These are phyloP conservation scores for Pseudonitzschia delicatissima DNA, from an alignment of 108 stramenopile genomes.

Conservation along the genomic window DNA sequence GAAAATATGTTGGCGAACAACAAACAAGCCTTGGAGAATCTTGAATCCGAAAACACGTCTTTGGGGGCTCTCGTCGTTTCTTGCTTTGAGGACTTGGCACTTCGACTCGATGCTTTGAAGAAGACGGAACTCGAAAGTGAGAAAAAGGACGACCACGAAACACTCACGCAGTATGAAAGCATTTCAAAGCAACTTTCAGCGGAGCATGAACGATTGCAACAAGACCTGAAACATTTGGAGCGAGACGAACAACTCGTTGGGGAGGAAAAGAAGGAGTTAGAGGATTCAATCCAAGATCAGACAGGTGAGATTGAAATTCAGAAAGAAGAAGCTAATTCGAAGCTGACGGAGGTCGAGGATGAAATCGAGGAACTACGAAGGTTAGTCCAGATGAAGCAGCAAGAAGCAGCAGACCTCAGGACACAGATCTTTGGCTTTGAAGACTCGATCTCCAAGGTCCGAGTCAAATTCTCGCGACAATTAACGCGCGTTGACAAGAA, in stretches of 20 bases:
- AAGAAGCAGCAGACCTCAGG: constrained; percentile 52
- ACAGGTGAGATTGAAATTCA: constrained; percentile 65
- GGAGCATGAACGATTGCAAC: constrained; percentile 68
- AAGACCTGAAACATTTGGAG: constrained; percentile 77
- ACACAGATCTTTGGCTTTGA: constrained; percentile 61
- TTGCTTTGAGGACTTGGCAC: constrained; percentile 54
- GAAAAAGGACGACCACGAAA: constrained; percentile 40
- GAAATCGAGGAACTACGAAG: constrained; percentile 72
- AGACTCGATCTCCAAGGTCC: constrained; percentile 55
- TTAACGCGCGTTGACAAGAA: constrained; percentile 74
- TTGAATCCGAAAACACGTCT: constrained; percentile 46
- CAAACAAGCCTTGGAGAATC: constrained; percentile 40
- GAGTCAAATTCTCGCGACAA: constrained; percentile 77
- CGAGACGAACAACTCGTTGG: constrained; percentile 71
- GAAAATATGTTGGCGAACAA: constrained; percentile 44
- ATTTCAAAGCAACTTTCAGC: constrained; percentile 68
- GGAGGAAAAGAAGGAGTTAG: constrained; percentile 76
- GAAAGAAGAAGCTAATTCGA: constrained; percentile 50
- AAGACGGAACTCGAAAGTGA: constrained; percentile 34
- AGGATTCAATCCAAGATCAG: constrained; percentile 70
- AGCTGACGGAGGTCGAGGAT: constrained; percentile 50
- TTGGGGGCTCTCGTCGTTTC: constrained; percentile 49
- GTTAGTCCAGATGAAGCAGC: constrained; percentile 51
- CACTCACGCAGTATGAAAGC: constrained; percentile 51
- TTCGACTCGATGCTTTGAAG: constrained; percentile 52